Percentiles rank a stretch among this genome's conserved stretches.
phyloP scores from a whole-genome alignment of 2,329 filamentous ascomycete species.

The Colletotrichum cordylinicola region DNA sequence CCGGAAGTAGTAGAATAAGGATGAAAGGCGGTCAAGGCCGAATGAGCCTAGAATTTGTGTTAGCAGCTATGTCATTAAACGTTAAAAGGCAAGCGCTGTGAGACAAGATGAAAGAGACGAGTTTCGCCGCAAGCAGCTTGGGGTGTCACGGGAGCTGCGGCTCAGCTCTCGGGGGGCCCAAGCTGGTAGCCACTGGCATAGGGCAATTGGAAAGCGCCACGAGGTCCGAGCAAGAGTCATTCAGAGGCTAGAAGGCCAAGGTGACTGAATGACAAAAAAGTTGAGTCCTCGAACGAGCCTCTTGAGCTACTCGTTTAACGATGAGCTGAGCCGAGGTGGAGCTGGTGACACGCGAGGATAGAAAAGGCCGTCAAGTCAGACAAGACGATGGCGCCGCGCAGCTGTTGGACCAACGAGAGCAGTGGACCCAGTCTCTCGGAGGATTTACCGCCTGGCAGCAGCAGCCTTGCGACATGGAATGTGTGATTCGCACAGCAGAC shows the following conservation, averaged over 20 bases:
- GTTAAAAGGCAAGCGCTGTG: slow-evolving; percentile 20
- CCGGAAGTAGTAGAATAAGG: slow-evolving; percentile 2
- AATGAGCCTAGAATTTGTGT: slow-evolving; percentile 10
- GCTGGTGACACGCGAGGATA: neutral
- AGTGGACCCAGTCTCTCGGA: neutral
- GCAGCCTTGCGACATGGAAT: slow-evolving; percentile 5
- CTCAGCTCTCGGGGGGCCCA: slow-evolving; percentile 10
- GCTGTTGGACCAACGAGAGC: neutral
- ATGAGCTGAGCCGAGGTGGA: neutral
- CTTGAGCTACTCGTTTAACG: neutral
- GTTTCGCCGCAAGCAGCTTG: slow-evolving; percentile 19
- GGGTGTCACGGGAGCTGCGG: slow-evolving; percentile 18
- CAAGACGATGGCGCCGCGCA: neutral
- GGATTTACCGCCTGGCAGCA: slow-evolving; percentile 8
- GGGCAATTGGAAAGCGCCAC: slow-evolving; percentile 7
- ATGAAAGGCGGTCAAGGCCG: slow-evolving; percentile 30
- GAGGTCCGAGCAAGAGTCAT: slow-evolving; percentile 10
- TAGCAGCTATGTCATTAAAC: slow-evolving; percentile 20
- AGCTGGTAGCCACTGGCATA: slow-evolving; percentile 11
- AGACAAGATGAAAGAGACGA: slow-evolving; percentile 20
- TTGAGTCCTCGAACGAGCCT: neutral
- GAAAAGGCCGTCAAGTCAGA: neutral
- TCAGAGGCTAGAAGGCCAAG: slow-evolving; percentile 12
- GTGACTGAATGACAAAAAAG: slow-evolving; percentile 24
- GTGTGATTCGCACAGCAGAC: slow-evolving; percentile 6